Percentiles rank a stretch among this genome's conserved stretches.
Conservation (phyloP, 306 rosid genomes). For the Vigna trinervia region DNA sequence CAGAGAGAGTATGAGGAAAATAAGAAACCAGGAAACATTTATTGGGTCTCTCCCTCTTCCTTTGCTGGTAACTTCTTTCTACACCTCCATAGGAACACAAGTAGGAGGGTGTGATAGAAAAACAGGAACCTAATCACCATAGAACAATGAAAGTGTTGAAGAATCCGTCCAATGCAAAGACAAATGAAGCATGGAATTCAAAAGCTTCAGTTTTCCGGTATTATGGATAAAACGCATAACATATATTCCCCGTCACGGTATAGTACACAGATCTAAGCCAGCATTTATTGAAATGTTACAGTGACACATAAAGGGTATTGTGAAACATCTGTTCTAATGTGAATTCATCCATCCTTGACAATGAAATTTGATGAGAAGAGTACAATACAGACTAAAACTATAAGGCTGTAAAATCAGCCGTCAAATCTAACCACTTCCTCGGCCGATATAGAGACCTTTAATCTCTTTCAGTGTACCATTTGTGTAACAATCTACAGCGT, state of each 20-base stretch:
- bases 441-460: constrained; percentile 30
- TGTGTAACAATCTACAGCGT: constrained; percentile 18
- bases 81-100: no score
- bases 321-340: constrained; percentile 34
- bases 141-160: background rate
- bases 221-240: background rate
- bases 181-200: no score
- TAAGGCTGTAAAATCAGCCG: constrained; percentile 42
- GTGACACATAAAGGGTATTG: background rate
- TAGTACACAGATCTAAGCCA: constrained; percentile 17
- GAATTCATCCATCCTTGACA: constrained; percentile 16
- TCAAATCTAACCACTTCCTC: constrained; percentile 40
- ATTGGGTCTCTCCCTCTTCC: background rate
- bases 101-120: no score
- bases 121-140: no score
- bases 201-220: background rate
- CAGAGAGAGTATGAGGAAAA: no score
- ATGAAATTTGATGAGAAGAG: constrained; percentile 27
- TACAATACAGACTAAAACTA: constrained; percentile 45
- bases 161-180: background rate
- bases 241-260: background rate
- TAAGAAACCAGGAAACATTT: no score
- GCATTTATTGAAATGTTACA: constrained; percentile 19
- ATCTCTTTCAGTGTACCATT: constrained; percentile 34
- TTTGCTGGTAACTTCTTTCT: background rate